Evolutionary conservation across 2,329 filamentous ascomycete species (phyloP), one percentile per base, ranked within the genome.

Genomic region (Fusarium stilboides): DNA sequence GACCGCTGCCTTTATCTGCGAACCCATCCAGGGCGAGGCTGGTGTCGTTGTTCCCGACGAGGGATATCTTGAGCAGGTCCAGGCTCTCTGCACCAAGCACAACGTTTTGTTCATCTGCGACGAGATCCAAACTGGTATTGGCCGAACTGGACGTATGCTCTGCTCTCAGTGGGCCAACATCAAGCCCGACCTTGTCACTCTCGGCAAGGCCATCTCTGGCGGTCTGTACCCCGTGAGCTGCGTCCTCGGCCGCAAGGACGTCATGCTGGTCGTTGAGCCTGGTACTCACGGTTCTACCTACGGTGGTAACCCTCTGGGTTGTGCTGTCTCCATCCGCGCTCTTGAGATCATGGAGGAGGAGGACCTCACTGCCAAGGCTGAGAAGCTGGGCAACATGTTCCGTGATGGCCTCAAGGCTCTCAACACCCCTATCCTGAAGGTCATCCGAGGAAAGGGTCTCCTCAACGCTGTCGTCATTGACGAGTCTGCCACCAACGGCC

Each of bases 221-320:
- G 96, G 96, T 80, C 96, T 98, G 92, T 99, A 99, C 83, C 96
- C 96, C n/a, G 96, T 99, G 60, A 97, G 94, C 65, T 94, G 91
- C 75, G 94, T 99, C 49, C 86, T 99, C 53, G 91, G 92, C 66
- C 90, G 90, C 75, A 94, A 92, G 82, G 94, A 98, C 59, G 86
- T 98, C 69, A 98, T 99, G 94, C 88, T 98, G 71, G 96, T 95
- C 12, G 87, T 99, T 69, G 96, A 99, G 85, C 93, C 96, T 26
- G 96, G 96, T 63, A 98, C 96, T 26, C 96, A 99, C 81, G 96
- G 96, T 49, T 97, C 94, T 42, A 99, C 96, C n/a, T 99, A 98
- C 77, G 96, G 96, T 65, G 96, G 96, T 51, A 99, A 99, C 82
- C 96, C 96, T 19, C 86, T 99, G 14, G 96, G 94, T 24, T 98